A percentile compares a stretch with the other conserved stretches of the same genome.
Conservation (phyloP, 2,329 filamentous ascomycete species). For the Colletotrichum orbiculare region DNA sequence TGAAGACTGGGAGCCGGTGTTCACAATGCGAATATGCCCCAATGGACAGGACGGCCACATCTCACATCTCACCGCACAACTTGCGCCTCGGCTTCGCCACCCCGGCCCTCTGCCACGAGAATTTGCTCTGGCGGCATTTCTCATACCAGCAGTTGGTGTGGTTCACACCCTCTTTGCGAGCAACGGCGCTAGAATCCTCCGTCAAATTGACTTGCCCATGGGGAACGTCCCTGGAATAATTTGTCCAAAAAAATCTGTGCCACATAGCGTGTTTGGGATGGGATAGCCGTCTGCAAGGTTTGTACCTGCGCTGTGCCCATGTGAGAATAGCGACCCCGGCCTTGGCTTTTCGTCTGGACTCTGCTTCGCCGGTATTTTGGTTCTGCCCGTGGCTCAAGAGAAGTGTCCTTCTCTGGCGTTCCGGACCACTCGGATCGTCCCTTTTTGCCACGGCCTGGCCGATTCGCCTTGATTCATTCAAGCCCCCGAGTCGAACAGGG, state of each 20-base stretch:
- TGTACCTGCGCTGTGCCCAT: constrained; percentile 4
- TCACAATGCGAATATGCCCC: not conserved
- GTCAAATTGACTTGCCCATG: constrained; percentile 30
- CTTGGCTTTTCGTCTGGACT: constrained; percentile 20
- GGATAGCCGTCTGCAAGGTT: not conserved
- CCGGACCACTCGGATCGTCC: constrained; percentile 38
- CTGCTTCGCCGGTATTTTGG: not conserved
- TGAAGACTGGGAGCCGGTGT: not conserved
- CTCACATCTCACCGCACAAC: constrained; percentile 10
- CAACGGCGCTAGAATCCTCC: constrained; percentile 16
- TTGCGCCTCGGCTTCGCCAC: constrained; percentile 34
- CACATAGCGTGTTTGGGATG: not conserved
- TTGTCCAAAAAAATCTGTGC: not conserved
- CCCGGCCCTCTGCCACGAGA: not conserved
- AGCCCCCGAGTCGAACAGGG: constrained; percentile 23
- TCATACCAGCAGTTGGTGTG: not conserved
- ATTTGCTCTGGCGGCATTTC: not conserved
- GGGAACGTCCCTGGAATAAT: constrained; percentile 17
- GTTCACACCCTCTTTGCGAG: constrained; percentile 11
- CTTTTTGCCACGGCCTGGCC: constrained; percentile 39
- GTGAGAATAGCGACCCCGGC: constrained; percentile 14
- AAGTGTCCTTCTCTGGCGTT: constrained; percentile 19
- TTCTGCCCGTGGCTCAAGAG: not conserved
- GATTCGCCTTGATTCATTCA: constrained; percentile 35
- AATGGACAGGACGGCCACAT: not conserved